These are phyloP conservation scores for Boletellus ananas DNA, from an alignment of 768 basidiomycete species.

Conservation along the genomic window DNA sequence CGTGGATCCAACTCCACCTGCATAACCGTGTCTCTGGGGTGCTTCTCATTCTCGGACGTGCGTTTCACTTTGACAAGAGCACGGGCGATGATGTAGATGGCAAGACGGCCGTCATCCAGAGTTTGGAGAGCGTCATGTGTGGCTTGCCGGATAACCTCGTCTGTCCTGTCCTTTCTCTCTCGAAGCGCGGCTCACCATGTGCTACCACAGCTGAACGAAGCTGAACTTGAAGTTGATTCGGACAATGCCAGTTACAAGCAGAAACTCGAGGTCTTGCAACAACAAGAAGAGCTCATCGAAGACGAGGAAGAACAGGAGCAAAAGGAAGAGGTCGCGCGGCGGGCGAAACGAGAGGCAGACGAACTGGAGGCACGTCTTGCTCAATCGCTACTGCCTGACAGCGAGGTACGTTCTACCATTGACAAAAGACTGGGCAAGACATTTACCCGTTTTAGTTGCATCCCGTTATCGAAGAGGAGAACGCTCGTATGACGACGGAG, in stretches of 20 bases:
- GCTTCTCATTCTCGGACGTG: constrained; percentile 87
- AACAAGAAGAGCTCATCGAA: constrained; percentile 99
- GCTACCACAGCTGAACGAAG: constrained; percentile 80
- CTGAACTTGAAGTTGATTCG: constrained; percentile 92
- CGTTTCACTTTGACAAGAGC: constrained; percentile 88
- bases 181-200: neutral
- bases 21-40: constrained; percentile 91
- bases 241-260: constrained; percentile 96
- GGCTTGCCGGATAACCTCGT: constrained; percentile 94
- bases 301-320: constrained; percentile 99
- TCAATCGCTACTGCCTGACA: constrained; percentile 80
- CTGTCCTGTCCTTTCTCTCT: constrained; percentile 25
- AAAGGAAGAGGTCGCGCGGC: constrained; percentile 89
- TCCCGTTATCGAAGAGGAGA: constrained; percentile 56
- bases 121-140: constrained; percentile 86
- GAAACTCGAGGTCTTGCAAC: constrained; percentile 95
- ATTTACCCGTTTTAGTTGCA: constrained; percentile 43
- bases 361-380: constrained; percentile 78
- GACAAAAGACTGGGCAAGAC: neutral
- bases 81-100: constrained; percentile 74
- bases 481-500: constrained; percentile 96
- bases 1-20: constrained; percentile 92
- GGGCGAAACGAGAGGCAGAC: constrained; percentile 75
- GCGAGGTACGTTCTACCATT: constrained; percentile 55
- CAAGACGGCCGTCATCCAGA: constrained; percentile 73